Base-by-base conservation (phyloP, 225 moss, liverwort and hornwort genomes). In the Sphagnum contortum region DNA sequence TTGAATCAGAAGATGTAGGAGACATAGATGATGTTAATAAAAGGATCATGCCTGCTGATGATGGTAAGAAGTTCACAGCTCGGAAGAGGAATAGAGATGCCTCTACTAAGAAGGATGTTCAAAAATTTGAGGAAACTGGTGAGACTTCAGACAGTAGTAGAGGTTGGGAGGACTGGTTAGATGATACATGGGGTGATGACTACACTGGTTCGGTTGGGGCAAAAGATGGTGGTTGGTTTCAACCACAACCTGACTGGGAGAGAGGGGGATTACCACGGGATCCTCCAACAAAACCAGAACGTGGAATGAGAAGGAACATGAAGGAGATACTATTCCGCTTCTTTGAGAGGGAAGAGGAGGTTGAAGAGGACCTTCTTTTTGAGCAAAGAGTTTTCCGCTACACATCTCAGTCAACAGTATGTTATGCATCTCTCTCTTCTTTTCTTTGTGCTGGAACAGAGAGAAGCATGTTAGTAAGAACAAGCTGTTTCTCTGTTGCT, bases 151-250 rank as follows among this genome's bases (percentile, higher is more conserved):
- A 94, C 29, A 29, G 29, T 60, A 84, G 75, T 58, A 74, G 73
- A 57, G 91, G 89, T 65, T 94, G 94, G 94, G 87, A 94, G 64
- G 94, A 94, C 49, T 94, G 94, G 94, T 69, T 94, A 66, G 94
- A 94, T 71, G 89, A 91, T 55, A 81, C 78, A 67, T 90, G 80
- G 82, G 73, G 57, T 45, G 90, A 82, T 57, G 29, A 29, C 29
- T 75, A 77, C 14, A 88, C 72, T 52, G 79, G 72, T 4, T 77
- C 76, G 62, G 14, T 81, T 62, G 64, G 70, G 3, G 81, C 69
- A 9, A 68, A 72, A 48, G 86, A 84, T 9, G 9, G 9, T 51
- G 90, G 81, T 50, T 94, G 93, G 93, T 90, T 81, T 64, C 63
- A 79, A 48, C 74, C 79, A 6, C 69, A 84, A 45, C 55, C 86